These are phyloP conservation scores for Starmera pachycereana DNA, from an alignment of 805 yeast species.

Conservation along the genomic window DNA sequence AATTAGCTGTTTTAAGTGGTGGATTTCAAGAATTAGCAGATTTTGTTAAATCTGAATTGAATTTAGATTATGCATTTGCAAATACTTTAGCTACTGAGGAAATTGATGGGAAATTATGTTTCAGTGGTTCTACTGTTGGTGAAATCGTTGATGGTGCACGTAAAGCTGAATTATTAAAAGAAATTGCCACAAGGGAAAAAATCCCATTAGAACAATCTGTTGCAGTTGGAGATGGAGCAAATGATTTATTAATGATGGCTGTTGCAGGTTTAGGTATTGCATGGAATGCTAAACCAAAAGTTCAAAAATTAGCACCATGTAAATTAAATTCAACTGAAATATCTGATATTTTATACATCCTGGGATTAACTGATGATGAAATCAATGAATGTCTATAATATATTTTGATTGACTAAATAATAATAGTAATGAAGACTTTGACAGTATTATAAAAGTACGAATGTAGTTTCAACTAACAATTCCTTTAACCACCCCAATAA, in stretches of 20 bases:
- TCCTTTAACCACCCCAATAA: conserved; percentile 70
- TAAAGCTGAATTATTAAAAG: conserved; percentile 64
- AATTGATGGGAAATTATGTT: conserved; percentile 33
- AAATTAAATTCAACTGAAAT: conserved; percentile 67
- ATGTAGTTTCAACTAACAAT: conserved; percentile 21
- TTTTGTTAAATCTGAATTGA: conserved; percentile 54
- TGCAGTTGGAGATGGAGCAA: conserved; percentile 97
- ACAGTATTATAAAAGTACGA: background rate
- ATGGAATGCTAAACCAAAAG: conserved; percentile 95
- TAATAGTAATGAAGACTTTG: background rate
- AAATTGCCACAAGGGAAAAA: conserved; percentile 45
- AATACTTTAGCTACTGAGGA: conserved; percentile 46
- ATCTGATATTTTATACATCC: conserved; percentile 65
- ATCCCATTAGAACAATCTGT: conserved; percentile 45
- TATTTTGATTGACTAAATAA: background rate
- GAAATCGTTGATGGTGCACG: conserved; percentile 76
- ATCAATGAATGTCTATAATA: conserved; percentile 17
- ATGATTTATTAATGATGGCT: conserved; percentile 87
- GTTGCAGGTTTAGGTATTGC: conserved; percentile 92
- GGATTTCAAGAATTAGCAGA: conserved; percentile 88
- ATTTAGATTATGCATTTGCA: conserved; percentile 83
- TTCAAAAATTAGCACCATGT: conserved; percentile 75
- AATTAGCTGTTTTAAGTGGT: conserved; percentile 84
- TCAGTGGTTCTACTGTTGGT: conserved; percentile 75
- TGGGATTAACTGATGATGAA: conserved; percentile 61